Evolutionary conservation across 2,329 filamentous ascomycete species (phyloP).

Genomic region (Pseudogymnoascus sp.): DNA sequence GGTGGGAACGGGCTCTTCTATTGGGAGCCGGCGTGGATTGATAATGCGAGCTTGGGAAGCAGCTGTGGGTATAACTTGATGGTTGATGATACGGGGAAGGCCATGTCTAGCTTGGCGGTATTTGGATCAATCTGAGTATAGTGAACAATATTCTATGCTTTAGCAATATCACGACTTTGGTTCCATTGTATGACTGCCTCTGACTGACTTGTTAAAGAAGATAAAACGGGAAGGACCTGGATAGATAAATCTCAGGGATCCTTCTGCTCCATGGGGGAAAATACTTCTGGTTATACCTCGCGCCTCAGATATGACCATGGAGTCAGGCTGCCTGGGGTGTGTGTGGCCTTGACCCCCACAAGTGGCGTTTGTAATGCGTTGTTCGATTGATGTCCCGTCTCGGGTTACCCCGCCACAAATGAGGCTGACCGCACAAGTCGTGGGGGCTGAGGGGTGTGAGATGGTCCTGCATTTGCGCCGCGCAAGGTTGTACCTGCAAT

Average conservation of each 20-base stretch:
- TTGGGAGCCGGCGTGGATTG: conserved; percentile 68
- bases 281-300: neutral
- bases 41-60: conserved; percentile 58
- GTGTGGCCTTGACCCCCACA: neutral
- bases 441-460: neutral
- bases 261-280: neutral
- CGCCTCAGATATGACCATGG: neutral
- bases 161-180: neutral
- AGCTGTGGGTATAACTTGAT: conserved; percentile 60
- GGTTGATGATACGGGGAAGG: conserved; percentile 50
- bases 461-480: neutral
- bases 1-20: conserved; percentile 60
- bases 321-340: neutral
- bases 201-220: neutral
- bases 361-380: neutral
- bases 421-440: neutral
- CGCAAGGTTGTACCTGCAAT: neutral
- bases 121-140: conserved; percentile 43
- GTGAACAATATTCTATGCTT: neutral
- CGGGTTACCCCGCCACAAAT: neutral
- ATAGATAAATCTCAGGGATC: neutral
- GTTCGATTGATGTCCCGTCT: neutral
- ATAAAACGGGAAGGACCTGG: neutral
- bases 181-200: neutral
- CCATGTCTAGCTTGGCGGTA: conserved; percentile 50